Evolutionary conservation across 495 filamentous ascomycete species (phyloP), one percentile per base, ranked within the genome.

Genomic region (Penicillium ochrochloron): DNA sequence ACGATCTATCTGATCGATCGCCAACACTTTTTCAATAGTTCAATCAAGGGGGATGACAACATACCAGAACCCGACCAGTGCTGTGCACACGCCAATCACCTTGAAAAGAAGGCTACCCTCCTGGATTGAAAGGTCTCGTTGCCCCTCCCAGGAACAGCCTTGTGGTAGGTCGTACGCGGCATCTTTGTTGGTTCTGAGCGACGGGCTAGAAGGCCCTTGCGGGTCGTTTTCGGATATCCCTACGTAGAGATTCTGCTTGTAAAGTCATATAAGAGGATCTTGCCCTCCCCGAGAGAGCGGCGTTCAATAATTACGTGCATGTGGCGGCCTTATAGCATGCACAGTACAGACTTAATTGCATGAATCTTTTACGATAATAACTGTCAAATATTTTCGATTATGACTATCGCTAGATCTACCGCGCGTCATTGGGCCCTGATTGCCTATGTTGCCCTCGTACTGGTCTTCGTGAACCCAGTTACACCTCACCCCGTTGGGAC

Each of bases 21-120:
- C 44, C 64, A 54, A 29, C 9, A 14, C 27, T 60, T 63, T 62
- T 60, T 50, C 41, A 63, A 58, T 15, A 29, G 29, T 46, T 17
- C 21, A 69, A 64, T n/a, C 64, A 73, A 71, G 71, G 71, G 71
- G 58, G 63, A 15, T 48, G 35, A 64, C 31, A 50, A 48, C 68
- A 70, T 72, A 66, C 65, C 55, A 19, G 31, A 33, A 44, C 39
- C 31, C 58, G 31, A 19, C 42, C 37, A 31, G 54, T 33, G 31
- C 62, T 37, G 52, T 5, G 12, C 27, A 56, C 27, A 54, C 12
- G 5, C 53, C 53, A 56, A 56, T 56, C 48, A 52, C 5, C 3
- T 29, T 52, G 42, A 29, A 35, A 21, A 37, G 21, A 35, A 56
- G 25, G 14, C 31, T 35, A 31, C 37, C 61, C 35, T 37, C 57